phyloP scores from a whole-genome alignment of 2,329 filamentous ascomycete species.

The Neofusicoccum parvum region DNA sequence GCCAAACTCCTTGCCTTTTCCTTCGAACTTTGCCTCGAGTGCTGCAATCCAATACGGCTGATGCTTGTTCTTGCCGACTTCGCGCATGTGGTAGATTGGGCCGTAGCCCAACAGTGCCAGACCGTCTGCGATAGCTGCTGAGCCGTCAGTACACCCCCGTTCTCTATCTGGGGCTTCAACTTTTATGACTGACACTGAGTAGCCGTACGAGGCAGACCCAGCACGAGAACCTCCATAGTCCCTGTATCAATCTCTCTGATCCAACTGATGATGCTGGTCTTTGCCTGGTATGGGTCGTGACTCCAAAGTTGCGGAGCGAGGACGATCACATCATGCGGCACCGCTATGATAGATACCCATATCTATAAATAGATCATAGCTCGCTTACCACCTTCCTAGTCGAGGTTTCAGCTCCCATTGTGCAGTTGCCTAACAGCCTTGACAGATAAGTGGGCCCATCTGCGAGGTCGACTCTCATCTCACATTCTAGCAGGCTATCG shows the following conservation, averaged over 20 bases:
- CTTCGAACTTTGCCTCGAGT: conserved; percentile 34
- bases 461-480: no score
- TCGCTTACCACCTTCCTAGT: no score
- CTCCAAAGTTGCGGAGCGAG: no score
- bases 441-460: no score
- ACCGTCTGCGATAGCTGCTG: conserved; percentile 24
- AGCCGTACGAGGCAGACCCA: conserved; percentile 38
- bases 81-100: not conserved
- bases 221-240: conserved; percentile 37
- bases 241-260: not conserved
- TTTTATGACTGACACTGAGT: conserved; percentile 25
- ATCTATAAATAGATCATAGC: no score
- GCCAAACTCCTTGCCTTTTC: conserved; percentile 28
- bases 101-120: conserved; percentile 33
- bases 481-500: no score
- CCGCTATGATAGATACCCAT: not conserved
- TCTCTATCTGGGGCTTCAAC: no score
- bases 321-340: not conserved
- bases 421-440: no score
- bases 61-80: not conserved
- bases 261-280: no score
- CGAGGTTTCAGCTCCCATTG: no score
- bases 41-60: not conserved
- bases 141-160: not conserved
- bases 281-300: no score